These are phyloP conservation scores for Blastomyces emzantsi DNA, from an alignment of 2,329 filamentous ascomycete genomes.

Conservation along the genomic window DNA sequence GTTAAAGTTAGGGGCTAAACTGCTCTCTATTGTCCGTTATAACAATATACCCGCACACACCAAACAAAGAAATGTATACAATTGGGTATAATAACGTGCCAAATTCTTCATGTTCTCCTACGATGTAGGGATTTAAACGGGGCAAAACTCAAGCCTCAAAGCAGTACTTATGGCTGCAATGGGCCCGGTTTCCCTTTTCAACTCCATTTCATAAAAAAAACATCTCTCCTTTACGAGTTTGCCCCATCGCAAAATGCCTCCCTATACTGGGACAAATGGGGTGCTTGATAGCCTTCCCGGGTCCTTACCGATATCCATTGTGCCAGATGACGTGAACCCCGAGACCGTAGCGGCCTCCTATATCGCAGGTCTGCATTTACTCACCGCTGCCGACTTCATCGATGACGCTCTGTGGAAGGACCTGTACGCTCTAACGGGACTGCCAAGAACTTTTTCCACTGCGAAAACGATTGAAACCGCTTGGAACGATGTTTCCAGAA, in stretches of 20 bases:
- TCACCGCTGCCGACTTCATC: slow-evolving; percentile 13
- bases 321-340: slow-evolving; percentile 16
- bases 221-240: neutral
- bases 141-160: neutral
- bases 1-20: neutral
- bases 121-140: neutral
- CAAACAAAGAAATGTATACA: neutral
- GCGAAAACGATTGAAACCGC: slow-evolving; percentile 15
- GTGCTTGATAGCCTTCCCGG: slow-evolving; percentile 18
- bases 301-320: slow-evolving; percentile 14
- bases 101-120: neutral
- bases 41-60: neutral
- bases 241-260: neutral
- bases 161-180: neutral
- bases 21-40: neutral
- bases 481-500: slow-evolving; percentile 15
- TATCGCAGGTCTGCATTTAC: slow-evolving; percentile 8
- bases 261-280: neutral
- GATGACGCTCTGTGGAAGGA: slow-evolving; percentile 22
- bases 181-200: neutral
- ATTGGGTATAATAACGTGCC: neutral
- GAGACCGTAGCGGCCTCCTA: slow-evolving; percentile 9
- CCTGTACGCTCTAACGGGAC: slow-evolving; percentile 21
- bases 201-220: neutral
- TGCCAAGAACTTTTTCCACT: slow-evolving; percentile 20